Percentiles rank a stretch among this genome's conserved stretches.
Conservation (phyloP, 768 basidiomycete species). For the Podaxis sp. region DNA sequence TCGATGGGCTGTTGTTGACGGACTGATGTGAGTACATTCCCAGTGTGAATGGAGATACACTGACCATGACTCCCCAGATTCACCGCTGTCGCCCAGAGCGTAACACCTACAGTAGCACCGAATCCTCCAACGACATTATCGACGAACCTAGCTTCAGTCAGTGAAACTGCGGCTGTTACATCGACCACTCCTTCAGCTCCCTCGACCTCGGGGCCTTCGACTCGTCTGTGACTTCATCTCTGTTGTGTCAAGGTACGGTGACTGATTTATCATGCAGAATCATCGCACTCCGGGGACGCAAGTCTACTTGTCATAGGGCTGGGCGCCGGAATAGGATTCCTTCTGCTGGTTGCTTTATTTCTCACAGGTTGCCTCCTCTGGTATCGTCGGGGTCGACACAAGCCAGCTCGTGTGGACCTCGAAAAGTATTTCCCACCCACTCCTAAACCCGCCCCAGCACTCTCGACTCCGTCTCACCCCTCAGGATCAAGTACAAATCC, state of each 20-base stretch:
- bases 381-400: background rate
- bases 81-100: background rate
- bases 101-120: background rate
- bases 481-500: background rate
- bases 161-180: background rate
- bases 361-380: background rate
- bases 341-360: background rate
- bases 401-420: background rate
- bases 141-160: background rate
- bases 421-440: background rate
- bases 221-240: background rate
- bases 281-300: background rate
- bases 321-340: background rate
- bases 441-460: background rate
- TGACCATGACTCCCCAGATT: background rate
- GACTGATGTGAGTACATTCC: constrained; percentile 31
- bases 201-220: background rate
- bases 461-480: background rate
- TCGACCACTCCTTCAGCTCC: background rate
- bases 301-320: background rate
- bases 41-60: background rate
- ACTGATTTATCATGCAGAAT: background rate
- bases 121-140: background rate
- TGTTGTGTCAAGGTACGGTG: background rate
- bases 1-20: constrained; percentile 36